Evolutionary conservation across 2,329 filamentous ascomycete genomes (phyloP).

Genomic region (Verticillium longisporum): DNA sequence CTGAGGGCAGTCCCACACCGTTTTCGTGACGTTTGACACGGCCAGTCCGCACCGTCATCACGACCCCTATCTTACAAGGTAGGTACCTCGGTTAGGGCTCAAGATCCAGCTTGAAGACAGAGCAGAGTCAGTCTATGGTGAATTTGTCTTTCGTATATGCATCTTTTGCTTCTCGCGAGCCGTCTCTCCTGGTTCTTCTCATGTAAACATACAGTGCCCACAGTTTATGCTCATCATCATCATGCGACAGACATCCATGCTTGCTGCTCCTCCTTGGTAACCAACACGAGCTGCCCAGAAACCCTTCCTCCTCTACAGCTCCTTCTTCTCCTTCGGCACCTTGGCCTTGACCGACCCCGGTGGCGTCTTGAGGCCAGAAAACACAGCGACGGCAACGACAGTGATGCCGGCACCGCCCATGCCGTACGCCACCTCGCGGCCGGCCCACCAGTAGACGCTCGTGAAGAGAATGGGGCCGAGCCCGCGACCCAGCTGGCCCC

Average conservation of each 20-base stretch:
- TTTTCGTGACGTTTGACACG: neutral
- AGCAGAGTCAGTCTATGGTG: no score
- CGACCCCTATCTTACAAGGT: neutral
- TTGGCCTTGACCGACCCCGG: slow-evolving; percentile 23
- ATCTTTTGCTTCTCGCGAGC: neutral
- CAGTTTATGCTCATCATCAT: neutral
- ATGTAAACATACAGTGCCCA: neutral
- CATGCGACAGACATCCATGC: neutral
- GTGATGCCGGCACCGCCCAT: slow-evolving; percentile 77
- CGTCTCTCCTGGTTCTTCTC: neutral
- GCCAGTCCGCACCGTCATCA: neutral
- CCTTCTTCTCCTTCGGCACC: slow-evolving; percentile 13
- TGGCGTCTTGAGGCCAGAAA: slow-evolving; percentile 65
- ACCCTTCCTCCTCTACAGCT: neutral
- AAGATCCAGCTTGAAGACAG: no score
- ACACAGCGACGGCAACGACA: slow-evolving; percentile 63
- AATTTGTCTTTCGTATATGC: no score
- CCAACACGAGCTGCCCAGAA: neutral
- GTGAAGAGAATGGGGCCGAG: slow-evolving; percentile 87
- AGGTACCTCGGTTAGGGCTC: neutral
- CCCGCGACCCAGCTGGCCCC: slow-evolving; percentile 82
- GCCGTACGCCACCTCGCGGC: slow-evolving; percentile 75
- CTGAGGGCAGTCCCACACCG: neutral
- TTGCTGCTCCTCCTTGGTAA: neutral
- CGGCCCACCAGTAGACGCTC: slow-evolving; percentile 97